These are phyloP conservation scores for Pugionium dolabratum DNA, from an alignment of 345 rosid genomes.

Conservation along the genomic window DNA sequence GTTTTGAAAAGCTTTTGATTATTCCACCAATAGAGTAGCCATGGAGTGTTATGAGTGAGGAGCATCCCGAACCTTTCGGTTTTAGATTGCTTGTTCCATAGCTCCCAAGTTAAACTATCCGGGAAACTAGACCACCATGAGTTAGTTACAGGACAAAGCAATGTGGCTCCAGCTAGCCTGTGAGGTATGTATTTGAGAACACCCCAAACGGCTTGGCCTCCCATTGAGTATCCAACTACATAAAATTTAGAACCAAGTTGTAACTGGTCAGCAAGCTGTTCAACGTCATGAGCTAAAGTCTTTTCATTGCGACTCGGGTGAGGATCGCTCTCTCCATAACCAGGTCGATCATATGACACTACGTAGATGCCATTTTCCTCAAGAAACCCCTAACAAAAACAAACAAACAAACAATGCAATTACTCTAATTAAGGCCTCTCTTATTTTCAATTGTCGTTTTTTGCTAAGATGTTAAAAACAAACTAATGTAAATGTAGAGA, in stretches of 20 bases:
- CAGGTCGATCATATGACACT: slow-evolving; percentile 79
- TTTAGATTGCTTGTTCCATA: slow-evolving; percentile 45
- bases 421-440: not conserved
- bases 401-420: not conserved
- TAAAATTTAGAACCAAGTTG: slow-evolving; percentile 74
- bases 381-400: slow-evolving; percentile 58
- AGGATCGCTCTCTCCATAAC: slow-evolving; percentile 47
- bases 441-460: too few relatives aligned
- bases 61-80: slow-evolving; percentile 52
- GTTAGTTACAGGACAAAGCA: slow-evolving; percentile 55
- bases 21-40: slow-evolving; percentile 72
- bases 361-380: slow-evolving; percentile 68
- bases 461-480: too few relatives aligned
- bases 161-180: slow-evolving; percentile 60
- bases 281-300: slow-evolving; percentile 73
- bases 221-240: slow-evolving; percentile 49
- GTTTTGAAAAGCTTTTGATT: slow-evolving; percentile 50
- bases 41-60: slow-evolving; percentile 53
- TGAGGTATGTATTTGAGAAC: slow-evolving; percentile 73
- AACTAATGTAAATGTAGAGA: not conserved
- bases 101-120: slow-evolving; percentile 50
- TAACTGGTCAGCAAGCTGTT: slow-evolving; percentile 84
- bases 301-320: slow-evolving; percentile 45
- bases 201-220: slow-evolving; percentile 46
- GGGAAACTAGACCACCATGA: slow-evolving; percentile 69